These are phyloP conservation scores for Trichocomaceae sp. DNA, from an alignment of 2,329 filamentous ascomycete species.

Conservation along the genomic window DNA sequence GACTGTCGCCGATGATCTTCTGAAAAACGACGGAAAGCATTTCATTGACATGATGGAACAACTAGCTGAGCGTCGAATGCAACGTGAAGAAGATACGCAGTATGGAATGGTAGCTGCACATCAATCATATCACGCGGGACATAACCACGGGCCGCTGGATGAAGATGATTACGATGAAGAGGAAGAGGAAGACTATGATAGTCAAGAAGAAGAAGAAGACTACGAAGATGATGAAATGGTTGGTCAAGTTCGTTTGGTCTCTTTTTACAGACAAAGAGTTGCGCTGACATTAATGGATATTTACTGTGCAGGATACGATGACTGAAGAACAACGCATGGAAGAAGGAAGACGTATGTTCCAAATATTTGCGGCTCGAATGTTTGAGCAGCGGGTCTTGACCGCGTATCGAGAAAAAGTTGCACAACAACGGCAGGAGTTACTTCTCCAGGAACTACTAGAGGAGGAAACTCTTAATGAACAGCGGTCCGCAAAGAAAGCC, in stretches of 20 bases:
- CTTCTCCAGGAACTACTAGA: conserved; percentile 87
- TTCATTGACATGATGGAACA: conserved; percentile 99
- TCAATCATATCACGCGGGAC: conserved; percentile 57
- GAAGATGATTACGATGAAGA: conserved; percentile 67
- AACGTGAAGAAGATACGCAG: conserved; percentile 84
- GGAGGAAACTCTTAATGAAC: conserved; percentile 66
- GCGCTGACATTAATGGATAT: neutral
- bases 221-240: conserved; percentile 63
- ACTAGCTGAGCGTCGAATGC: conserved; percentile 93
- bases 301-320: conserved; percentile 70
- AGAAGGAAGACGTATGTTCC: conserved; percentile 96
- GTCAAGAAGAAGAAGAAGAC: conserved; percentile 58
- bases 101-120: conserved; percentile 56
- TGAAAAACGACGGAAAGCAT: conserved; percentile 98
- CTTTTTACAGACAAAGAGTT: conserved; percentile 31
- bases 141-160: conserved; percentile 70
- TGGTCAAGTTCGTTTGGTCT: conserved; percentile 17
- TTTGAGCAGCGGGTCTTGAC: conserved; percentile 95
- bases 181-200: conserved; percentile 67
- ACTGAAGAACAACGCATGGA: conserved; percentile 99
- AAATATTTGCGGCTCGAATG: conserved; percentile 98
- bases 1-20: conserved; percentile 93
- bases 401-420: conserved; percentile 96
- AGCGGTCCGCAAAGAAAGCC: conserved; percentile 86
- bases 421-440: conserved; percentile 82